phyloP scores from a whole-genome alignment of 108 stramenopile species.

The Nitzschia inconspicua region DNA sequence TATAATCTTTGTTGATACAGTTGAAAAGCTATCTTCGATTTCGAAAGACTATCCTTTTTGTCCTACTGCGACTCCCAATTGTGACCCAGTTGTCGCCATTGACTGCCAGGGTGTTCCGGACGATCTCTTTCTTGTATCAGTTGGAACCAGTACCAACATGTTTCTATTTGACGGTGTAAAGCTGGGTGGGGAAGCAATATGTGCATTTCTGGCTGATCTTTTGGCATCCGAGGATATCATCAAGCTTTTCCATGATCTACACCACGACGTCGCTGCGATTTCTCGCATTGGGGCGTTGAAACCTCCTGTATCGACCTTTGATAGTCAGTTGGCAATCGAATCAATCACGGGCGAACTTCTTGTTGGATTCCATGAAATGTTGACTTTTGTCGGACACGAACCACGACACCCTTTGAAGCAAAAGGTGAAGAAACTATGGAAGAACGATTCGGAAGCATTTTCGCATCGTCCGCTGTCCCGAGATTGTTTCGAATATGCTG shows the following conservation, averaged over 20 bases:
- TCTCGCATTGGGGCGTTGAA: not conserved
- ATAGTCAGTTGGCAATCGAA: slow-evolving; percentile 5
- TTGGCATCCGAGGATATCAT: not conserved
- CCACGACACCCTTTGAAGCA: not conserved
- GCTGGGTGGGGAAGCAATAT: not conserved
- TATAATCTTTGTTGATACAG: too few species aligned
- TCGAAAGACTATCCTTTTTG: too few species aligned
- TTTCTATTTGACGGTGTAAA: slow-evolving; percentile 9
- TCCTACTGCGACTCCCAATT: too few species aligned
- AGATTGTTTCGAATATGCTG: not conserved
- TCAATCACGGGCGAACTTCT: not conserved
- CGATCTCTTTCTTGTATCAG: not conserved
- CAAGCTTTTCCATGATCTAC: slow-evolving; percentile 22
- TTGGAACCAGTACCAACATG: not conserved
- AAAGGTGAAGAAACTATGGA: not conserved
- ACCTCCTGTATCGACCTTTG: not conserved
- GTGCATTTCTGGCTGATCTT: not conserved
- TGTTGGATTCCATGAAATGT: not conserved
- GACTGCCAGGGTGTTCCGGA: slow-evolving; percentile 12
- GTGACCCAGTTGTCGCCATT: not conserved
- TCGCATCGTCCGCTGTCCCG: not conserved
- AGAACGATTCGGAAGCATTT: not conserved
- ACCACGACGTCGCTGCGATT: slow-evolving; percentile 5
- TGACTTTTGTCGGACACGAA: not conserved
- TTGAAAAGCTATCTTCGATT: too few species aligned